Evolutionary conservation across 495 filamentous ascomycete genomes (phyloP).

Genomic region (Viridothelium virens): DNA sequence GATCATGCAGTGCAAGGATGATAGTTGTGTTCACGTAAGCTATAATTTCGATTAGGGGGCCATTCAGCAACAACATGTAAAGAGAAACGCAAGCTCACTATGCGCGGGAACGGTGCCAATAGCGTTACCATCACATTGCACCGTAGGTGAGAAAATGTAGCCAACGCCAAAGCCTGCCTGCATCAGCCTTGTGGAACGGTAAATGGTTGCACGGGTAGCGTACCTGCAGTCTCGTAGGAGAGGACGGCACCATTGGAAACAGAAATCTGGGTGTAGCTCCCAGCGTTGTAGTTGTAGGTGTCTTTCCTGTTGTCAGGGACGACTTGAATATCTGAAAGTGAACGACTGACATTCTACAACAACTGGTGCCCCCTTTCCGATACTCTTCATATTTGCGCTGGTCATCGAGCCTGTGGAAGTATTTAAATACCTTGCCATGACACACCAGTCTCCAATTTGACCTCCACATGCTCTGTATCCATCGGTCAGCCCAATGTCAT

Average conservation of each 20-base stretch:
- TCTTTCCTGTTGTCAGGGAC: neutral
- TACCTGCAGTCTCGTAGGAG: neutral
- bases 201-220: neutral
- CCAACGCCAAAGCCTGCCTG: neutral
- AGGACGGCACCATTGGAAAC: neutral
- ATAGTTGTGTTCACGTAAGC: slow-evolving; percentile 2
- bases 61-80: neutral
- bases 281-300: neutral
- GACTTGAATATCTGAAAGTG: neutral
- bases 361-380: neutral
- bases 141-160: neutral
- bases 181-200: neutral
- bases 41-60: neutral
- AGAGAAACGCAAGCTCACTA: neutral
- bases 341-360: neutral
- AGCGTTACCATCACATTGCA: neutral
- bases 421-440: neutral
- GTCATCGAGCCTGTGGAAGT: neutral
- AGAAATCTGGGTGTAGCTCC: slow-evolving; percentile 4
- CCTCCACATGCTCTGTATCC: neutral
- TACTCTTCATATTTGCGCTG: neutral
- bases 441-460: neutral
- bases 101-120: neutral
- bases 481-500: neutral
- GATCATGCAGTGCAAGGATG: neutral